A percentile compares a stretch with the other conserved stretches of the same genome.
phyloP scores from a whole-genome alignment of 129 eudicot genomes.

The Heracleum sosnowskyi region DNA sequence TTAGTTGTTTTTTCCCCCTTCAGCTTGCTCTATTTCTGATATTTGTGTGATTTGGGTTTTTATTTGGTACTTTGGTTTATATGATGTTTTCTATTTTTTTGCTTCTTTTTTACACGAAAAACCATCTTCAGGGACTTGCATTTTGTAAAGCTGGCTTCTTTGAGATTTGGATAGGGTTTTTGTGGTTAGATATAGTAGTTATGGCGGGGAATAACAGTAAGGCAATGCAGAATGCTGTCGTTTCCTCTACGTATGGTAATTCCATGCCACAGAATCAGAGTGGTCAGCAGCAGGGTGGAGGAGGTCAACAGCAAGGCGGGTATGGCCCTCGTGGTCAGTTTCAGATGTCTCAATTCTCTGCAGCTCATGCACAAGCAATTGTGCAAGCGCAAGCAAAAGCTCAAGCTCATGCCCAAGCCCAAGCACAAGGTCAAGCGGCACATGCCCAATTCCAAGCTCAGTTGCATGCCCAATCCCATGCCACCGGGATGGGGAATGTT shows the following conservation, averaged over 20 bases:
- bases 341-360: conserved; percentile 50
- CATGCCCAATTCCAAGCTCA: conserved; percentile 56
- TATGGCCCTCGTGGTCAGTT: conserved; percentile 44
- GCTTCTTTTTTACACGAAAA: not conserved
- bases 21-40: not conserved
- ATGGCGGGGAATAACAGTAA: conserved; percentile 69
- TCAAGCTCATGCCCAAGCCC: conserved; percentile 31
- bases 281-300: conserved; percentile 27
- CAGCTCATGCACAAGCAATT: conserved; percentile 58
- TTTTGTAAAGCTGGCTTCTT: not conserved
- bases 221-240: conserved; percentile 35
- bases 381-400: conserved; percentile 59
- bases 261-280: conserved; percentile 44
- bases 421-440: conserved; percentile 34
- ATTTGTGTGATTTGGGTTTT: not conserved
- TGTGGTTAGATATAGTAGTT: not conserved
- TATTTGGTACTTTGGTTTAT: not conserved
- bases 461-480: conserved; percentile 56
- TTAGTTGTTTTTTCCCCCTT: too few species aligned
- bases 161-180: not conserved
- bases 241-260: conserved; percentile 50
- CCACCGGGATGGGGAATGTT: conserved; percentile 28
- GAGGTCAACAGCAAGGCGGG: conserved; percentile 40
- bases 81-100: not conserved
- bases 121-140: conserved; percentile 3